Conservation (phyloP, 2,329 filamentous ascomycete species). For the Teratosphaeria pseudoeucalypti region DNA sequence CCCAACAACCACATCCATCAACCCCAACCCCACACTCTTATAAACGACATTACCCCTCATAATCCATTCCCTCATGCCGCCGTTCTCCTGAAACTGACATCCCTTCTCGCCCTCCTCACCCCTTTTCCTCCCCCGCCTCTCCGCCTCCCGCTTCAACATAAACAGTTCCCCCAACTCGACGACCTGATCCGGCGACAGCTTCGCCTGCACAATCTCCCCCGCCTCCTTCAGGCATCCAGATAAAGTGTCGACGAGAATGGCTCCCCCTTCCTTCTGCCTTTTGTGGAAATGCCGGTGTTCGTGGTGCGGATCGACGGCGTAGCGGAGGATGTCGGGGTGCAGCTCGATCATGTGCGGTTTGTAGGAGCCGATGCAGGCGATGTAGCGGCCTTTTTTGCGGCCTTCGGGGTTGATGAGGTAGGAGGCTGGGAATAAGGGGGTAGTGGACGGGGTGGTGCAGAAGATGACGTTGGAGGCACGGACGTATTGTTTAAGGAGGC, state of each 20-base stretch:
- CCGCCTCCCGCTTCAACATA: slow-evolving; percentile 49
- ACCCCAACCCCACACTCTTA: slow-evolving; percentile 57
- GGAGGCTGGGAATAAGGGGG: slow-evolving; percentile 63
- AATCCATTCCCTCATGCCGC: slow-evolving; percentile 45
- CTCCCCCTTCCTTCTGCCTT: slow-evolving; percentile 47
- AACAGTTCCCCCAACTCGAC: slow-evolving; percentile 79
- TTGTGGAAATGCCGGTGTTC: slow-evolving; percentile 53
- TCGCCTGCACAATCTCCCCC: slow-evolving; percentile 74
- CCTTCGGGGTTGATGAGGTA: slow-evolving; percentile 65
- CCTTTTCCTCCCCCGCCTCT: slow-evolving; percentile 23
- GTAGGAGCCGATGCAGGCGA: slow-evolving; percentile 62
- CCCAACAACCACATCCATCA: slow-evolving; percentile 60
- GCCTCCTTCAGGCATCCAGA: slow-evolving; percentile 73
- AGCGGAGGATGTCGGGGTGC: slow-evolving; percentile 61
- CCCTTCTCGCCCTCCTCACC: slow-evolving; percentile 16
- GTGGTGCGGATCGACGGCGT: slow-evolving; percentile 47
- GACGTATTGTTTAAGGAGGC: slow-evolving; percentile 62
- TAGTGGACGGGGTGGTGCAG: slow-evolving; percentile 69
- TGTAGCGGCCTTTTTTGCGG: slow-evolving; percentile 57
- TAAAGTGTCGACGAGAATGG: slow-evolving; percentile 57
- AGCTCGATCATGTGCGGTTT: slow-evolving; percentile 72
- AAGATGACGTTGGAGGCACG: slow-evolving; percentile 70
- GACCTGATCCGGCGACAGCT: slow-evolving; percentile 61
- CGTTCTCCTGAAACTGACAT: slow-evolving; percentile 26
- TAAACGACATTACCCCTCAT: slow-evolving; percentile 56